Conservation (phyloP, 768 basidiomycete species). For the Tubosaeta sp. region DNA sequence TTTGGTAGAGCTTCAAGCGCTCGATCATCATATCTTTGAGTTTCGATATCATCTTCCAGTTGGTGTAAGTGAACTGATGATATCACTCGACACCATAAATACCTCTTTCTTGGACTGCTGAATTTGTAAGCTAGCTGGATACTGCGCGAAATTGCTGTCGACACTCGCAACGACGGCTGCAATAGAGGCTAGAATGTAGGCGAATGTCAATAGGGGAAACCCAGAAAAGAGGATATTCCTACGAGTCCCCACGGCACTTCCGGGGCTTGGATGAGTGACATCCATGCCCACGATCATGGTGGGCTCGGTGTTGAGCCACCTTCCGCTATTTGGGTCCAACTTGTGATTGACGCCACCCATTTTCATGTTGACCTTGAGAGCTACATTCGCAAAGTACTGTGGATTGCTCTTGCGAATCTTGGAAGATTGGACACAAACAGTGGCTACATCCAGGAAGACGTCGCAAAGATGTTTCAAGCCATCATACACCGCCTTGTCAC, state of each 20-base stretch:
- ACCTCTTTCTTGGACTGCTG: constrained; percentile 69
- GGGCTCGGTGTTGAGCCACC: constrained; percentile 36
- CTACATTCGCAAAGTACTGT: constrained; percentile 55
- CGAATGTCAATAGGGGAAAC: neutral
- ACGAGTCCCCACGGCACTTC: constrained; percentile 53
- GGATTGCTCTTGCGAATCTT: constrained; percentile 65
- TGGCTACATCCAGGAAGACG: constrained; percentile 46
- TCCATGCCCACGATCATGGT: constrained; percentile 59
- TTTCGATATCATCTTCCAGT: constrained; percentile 44
- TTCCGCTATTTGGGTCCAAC: constrained; percentile 35
- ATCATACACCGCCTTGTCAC: constrained; percentile 47
- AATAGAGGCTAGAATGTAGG: constrained; percentile 35
- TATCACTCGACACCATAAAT: constrained; percentile 1
- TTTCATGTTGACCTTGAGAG: constrained; percentile 54
- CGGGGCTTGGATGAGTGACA: constrained; percentile 77
- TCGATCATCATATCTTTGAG: constrained; percentile 47
- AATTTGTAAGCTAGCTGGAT: constrained; percentile 46
- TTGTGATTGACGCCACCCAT: constrained; percentile 51
- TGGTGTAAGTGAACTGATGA: neutral
- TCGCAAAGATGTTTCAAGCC: constrained; percentile 53
- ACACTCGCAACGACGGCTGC: constrained; percentile 52
- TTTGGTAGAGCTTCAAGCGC: constrained; percentile 39
- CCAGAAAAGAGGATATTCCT: constrained; percentile 2
- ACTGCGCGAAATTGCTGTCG: constrained; percentile 44
- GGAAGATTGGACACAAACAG: constrained; percentile 67